These are phyloP conservation scores for Talaromyces sp. DNA, from an alignment of 2,329 filamentous ascomycete species.

Conservation along the genomic window DNA sequence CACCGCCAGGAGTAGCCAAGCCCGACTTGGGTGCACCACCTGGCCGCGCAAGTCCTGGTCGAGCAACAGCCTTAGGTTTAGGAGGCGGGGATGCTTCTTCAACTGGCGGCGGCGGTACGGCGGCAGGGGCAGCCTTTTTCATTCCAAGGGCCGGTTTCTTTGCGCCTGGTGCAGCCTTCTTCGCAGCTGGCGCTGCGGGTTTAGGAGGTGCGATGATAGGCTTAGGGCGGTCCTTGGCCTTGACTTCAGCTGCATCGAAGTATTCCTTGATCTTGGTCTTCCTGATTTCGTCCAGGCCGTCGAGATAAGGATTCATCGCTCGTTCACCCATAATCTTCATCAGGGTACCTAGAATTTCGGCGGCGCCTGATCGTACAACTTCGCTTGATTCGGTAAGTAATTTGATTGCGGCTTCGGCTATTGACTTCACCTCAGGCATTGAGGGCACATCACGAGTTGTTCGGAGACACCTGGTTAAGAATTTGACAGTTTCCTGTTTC, in stretches of 20 bases:
- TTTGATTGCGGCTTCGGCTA: constrained; percentile 87
- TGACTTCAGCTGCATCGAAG: constrained; percentile 74
- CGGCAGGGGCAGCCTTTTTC: constrained; percentile 33
- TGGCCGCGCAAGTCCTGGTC: constrained; percentile 43
- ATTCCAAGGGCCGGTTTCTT: constrained; percentile 46
- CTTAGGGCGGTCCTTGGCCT: constrained; percentile 89
- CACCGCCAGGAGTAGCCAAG: constrained; percentile 38
- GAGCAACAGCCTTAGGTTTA: constrained; percentile 41
- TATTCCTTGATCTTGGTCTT: constrained; percentile 96
- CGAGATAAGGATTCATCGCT: constrained; percentile 86
- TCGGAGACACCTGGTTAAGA: constrained; percentile 80
- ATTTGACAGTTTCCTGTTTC: constrained; percentile 91
- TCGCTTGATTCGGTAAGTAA: constrained; percentile 85
- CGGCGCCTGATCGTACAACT: constrained; percentile 77
- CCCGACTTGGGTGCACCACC: constrained; percentile 39
- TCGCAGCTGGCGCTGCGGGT: constrained; percentile 47
- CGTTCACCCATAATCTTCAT: constrained; percentile 99
- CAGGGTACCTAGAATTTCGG: constrained; percentile 84
- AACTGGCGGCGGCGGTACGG: constrained; percentile 49
- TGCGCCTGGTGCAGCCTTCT: constrained; percentile 45
- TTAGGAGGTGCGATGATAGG: constrained; percentile 59
- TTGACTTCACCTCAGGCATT: constrained; percentile 74
- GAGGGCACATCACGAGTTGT: constrained; percentile 77
- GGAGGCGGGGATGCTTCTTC: constrained; percentile 50
- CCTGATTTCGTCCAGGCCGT: constrained; percentile 89